Evolutionary conservation across 2,329 filamentous ascomycete genomes (phyloP), one percentile per base, ranked within the genome.

Genomic region (Cladosporium sp.): DNA sequence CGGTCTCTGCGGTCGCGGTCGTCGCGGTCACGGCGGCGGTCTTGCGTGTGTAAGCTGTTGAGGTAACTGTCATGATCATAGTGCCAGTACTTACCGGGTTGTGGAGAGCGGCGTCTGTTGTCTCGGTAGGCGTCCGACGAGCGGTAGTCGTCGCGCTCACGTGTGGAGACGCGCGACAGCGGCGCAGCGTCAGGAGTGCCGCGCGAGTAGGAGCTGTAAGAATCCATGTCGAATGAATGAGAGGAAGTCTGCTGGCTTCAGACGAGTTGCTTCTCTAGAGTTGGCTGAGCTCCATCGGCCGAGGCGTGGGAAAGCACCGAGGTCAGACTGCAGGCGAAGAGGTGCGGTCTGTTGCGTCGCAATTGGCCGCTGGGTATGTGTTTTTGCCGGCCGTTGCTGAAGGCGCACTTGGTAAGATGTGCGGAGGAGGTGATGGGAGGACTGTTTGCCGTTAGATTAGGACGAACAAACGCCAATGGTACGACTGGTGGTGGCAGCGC

Each of bases 1-100:
- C 85, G 85, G 43, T 69, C 68, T 47, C 73, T 67, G 43, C 45
- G 45, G 11, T 43, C 41, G 32, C 47, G 47, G 15, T 50, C 47
- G n/a, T 58, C 60, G 39, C 59, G 60, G 51, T 73, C 68, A 54
- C 58, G 57, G 18, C 66, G 62, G 15, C 66, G 64, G 49, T 69
- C 64, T 60, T 20, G 36, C 8, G 12, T 50, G 54, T 17, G 58
- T 56, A 42, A 51, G 40, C 32, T 34, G 19, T 41, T n/a, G 24
- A 15, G 9, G 36, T 34, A 17, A 30, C 18, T 15, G 24, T n/a
- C 17, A 24, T 40, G 13, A 40, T 22, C 9, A 39, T 20, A 15
- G n/a, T 18, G 30, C 9, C 12, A 18, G 9, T 13, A 48, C 56
- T 43, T 51, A 61, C 63, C 62, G 39, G 42, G 29, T 20, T 37